Base-by-base conservation (phyloP, 768 basidiomycete species). In the Daedaleopsis sinensis region DNA sequence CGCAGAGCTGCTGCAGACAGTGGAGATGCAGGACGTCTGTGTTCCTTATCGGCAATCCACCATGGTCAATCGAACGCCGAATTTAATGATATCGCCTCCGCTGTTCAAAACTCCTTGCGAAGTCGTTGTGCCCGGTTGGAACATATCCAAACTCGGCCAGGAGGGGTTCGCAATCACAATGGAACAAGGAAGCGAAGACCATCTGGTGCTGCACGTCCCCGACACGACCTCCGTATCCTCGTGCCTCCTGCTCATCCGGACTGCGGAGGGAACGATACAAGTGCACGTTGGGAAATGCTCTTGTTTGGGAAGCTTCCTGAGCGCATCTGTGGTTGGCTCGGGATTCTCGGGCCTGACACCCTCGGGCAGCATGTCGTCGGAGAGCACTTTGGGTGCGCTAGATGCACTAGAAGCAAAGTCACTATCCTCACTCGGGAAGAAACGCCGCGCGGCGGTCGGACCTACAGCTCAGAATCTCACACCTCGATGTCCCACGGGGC, bases 241-340 rank as follows among this genome's bases (percentile, higher is more conserved):
- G 5, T 18, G 35, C 46, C 46, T 44, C 10, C 43, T 64, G 19
- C 43, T 57, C 4, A 42, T 64, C 42, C n/a, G 2, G 15, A 8
- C 54, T 21, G 21, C 21, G 7, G 37, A 43, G 2, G 58, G 52
- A 35, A 59, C 50, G 1, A 48, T 64, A 12, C 62, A 44, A 18
- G 47, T 64, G 5, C 54, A 44, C 23, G 51, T 64, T 48, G 58
- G 62, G 27, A 52, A 54, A 23, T 64, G 62, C 39, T 18, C 18
- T 12, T 59, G 62, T 18, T 27, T 24, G 13, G 58, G 62, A 11
- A 44, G 57, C 23, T 57, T 59, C 44, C 51, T 64, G 11, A 27
- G 42, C 36, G 50, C 56, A 42, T 56, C 55, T 5, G 58, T 64
- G 5, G 50, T 49, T 2, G 54, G 62, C 5, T 48, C 54, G n/a